A percentile compares a stretch with the other conserved stretches of the same genome.
These are phyloP conservation scores for Nepenthes gracilis DNA, from an alignment of 148 eudicot species.

Conservation along the genomic window DNA sequence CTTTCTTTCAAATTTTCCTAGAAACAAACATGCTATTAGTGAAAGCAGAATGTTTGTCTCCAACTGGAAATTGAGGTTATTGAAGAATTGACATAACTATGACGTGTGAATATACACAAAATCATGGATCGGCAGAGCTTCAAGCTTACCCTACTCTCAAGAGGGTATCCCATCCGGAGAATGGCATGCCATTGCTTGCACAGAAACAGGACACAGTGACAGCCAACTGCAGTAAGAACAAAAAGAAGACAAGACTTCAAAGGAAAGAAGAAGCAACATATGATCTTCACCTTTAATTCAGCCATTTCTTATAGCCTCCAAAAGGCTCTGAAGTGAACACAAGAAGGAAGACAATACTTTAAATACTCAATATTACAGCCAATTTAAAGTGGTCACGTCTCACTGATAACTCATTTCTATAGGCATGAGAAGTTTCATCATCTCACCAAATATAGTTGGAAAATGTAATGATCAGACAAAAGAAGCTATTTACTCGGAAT, in stretches of 20 bases:
- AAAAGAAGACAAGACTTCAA: not conserved
- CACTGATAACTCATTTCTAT: no score
- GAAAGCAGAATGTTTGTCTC: no score
- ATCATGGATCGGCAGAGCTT: not conserved
- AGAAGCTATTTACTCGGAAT: not conserved
- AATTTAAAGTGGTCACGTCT: no score
- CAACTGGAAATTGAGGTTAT: no score
- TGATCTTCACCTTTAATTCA: not conserved
- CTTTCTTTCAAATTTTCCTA: no score
- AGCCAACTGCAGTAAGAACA: slow-evolving; percentile 57
- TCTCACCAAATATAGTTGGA: no score
- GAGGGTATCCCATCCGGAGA: slow-evolving; percentile 85
- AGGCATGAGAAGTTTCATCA: no score
- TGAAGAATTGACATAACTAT: no score
- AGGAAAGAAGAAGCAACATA: slow-evolving; percentile 1
- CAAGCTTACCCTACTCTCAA: slow-evolving; percentile 65
- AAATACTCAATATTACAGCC: no score
- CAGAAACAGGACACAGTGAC: slow-evolving; percentile 62
- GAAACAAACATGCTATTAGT: no score
- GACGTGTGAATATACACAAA: not conserved
- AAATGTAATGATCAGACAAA: no score
- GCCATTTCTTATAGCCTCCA: no score
- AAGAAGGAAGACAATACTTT: not conserved
- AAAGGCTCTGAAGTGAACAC: not conserved
- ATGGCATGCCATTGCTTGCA: slow-evolving; percentile 67